Base-by-base conservation (phyloP, 148 eudicot genomes). In the Cornus florida region DNA sequence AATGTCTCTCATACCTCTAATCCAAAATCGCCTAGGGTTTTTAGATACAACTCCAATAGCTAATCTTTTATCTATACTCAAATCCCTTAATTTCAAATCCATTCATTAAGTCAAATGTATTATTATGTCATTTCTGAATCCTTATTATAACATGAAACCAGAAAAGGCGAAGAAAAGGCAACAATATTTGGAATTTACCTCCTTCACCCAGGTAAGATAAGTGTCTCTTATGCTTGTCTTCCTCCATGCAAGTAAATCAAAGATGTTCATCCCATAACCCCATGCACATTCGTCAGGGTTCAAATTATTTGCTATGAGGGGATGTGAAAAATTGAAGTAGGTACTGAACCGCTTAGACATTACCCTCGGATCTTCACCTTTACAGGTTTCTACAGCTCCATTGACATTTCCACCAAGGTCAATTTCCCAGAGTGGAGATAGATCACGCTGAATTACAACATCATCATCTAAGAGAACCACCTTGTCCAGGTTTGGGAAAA, bases 191-290 rank as follows among this genome's bases (percentile, higher is more conserved):
- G 50, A 60, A 71, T 28, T 81, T 88, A 96, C 99, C 99, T 96
- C 94, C 82, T 92, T 96, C 60, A 94, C 86, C 99, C 99, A 96
- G 60, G 93, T 80, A 76, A 94, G 99, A 83, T 96, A 96, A 32
- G 93, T 92, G 22, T 96, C 95, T 81, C 92, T 89, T 48, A 96
- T 94, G 79, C 85, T 85, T 77, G 98, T 90, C 88, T 83, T 88
- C 81, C 98, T 90, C 99, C 99, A 96, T 57, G 91, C 90, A 74
- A 83, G 90, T 77, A 96, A 85, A 90, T 96, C 99, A 86, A 96
- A 96, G 73, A 96, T 86, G 79, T 96, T 96, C 99, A 96, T 96
- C 75, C 99, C 99, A 84, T 96, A 96, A 71, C 98, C 99, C 99
- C 99, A 96, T 35, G 99, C 98, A 82, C 99, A 96, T 77, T 94